A percentile compares a stretch with the other conserved stretches of the same genome.
Evolutionary conservation across 108 stramenopile species (phyloP).

Genomic region (Conticribra guillardii): DNA sequence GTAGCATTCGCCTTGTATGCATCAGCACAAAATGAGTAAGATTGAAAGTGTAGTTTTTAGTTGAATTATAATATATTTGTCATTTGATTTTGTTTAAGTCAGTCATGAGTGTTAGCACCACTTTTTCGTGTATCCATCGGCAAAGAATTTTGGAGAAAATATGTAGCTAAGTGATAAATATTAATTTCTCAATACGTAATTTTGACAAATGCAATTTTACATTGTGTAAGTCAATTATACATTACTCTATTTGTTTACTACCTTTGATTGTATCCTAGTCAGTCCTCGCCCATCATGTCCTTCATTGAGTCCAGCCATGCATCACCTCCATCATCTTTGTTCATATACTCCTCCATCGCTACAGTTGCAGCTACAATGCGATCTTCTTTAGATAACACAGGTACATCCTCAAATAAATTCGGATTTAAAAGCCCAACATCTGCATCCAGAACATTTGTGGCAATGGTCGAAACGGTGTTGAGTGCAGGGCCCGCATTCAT

Average conservation of each 20-base stretch:
- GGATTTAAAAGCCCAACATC: background rate
- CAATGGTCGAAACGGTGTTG: background rate
- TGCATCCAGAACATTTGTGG: background rate
- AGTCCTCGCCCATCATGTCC: slow-evolving; percentile 58
- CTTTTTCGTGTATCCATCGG: too few relatives aligned
- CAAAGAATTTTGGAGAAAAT: too few relatives aligned
- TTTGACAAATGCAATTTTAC: too few relatives aligned
- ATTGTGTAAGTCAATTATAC: too few relatives aligned
- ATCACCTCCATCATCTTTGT: slow-evolving; percentile 75
- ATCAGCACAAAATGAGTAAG: slow-evolving; percentile 64
- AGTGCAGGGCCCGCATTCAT: slow-evolving; percentile 1
- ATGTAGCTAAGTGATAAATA: too few relatives aligned
- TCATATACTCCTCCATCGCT: slow-evolving; percentile 76
- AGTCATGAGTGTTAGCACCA: too few relatives aligned
- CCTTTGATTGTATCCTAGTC: too few relatives aligned
- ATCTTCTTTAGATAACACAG: slow-evolving; percentile 39
- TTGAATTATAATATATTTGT: too few relatives aligned
- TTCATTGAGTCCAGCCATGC: slow-evolving; percentile 60
- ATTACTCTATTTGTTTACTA: too few relatives aligned
- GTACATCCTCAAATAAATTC: slow-evolving; percentile 36
- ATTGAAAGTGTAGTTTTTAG: too few relatives aligned
- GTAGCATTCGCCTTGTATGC: slow-evolving; percentile 96
- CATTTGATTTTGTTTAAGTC: too few relatives aligned
- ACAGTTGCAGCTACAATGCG: slow-evolving; percentile 42
- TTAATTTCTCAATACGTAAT: too few relatives aligned